Evolutionary conservation across 1,284 basidiomycete species (phyloP), one percentile per base, ranked within the genome.

Genomic region (Singerocomus inundabilis): DNA sequence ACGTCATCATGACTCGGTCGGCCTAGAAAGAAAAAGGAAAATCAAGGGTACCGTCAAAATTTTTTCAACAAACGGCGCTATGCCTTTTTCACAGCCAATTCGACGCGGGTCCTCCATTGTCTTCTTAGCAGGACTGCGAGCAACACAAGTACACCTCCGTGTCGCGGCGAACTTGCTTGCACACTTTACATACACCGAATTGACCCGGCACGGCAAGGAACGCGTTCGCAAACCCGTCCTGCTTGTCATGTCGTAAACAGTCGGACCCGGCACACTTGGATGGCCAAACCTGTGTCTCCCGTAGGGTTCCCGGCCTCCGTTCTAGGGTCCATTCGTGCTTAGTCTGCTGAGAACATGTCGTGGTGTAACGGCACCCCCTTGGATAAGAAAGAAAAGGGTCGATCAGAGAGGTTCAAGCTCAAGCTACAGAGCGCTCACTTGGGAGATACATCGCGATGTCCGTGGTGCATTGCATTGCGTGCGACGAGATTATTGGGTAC

Each of bases 201-300:
- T 37, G 36, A 38, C 36, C 36, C 36, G 9, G 36, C 24, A 38
- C 15, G 9, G 24, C 10, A 6, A 21, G 21, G 21, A 21, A 21
- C 21, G 36, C 10, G 24, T 38, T 38, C n/a, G 11, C 8, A 39
- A 39, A 39, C 24, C 10, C n/a, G n/a, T n/a, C 10, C 12, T 7
- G n/a, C 15, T 30, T 16, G 26, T 21, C 25, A 32, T 47, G 29
- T 31, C 45, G 30, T 49, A 48, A 49, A 37, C 24, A 31, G n/a
- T 24, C 28, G 10, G n/a, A 9, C n/a, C n/a, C 11, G 25, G n/a
- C 37, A 39, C n/a, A 38, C 36, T 24, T 6, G n/a, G 21, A 21
- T 30, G 32, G n/a, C 28, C 44, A 33, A 28, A 32, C 39, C 31
- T 25, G 35, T 42, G 41, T n/a, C 41, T 25, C 10, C 21, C 24